Evolutionary conservation across 2,329 filamentous ascomycete genomes (phyloP).

Genomic region (Thelonectria blattea): DNA sequence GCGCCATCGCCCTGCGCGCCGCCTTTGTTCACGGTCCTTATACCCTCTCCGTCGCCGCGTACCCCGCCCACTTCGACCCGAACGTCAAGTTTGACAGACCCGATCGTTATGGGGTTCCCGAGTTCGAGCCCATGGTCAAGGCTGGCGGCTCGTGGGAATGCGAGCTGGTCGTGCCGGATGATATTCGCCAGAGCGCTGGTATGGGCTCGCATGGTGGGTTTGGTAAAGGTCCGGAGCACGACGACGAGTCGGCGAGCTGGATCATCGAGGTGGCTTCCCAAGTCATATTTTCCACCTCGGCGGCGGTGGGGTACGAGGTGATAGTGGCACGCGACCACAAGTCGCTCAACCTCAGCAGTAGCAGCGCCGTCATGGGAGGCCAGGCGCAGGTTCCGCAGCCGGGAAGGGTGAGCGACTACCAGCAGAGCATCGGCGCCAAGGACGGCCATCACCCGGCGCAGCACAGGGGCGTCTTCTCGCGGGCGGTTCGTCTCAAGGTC

Average conservation of each 20-base stretch:
- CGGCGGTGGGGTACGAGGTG: constrained; percentile 86
- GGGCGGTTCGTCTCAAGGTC: constrained; percentile 76
- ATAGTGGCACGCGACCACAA: constrained; percentile 85
- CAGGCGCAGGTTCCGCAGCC: constrained; percentile 62
- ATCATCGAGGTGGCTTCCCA: constrained; percentile 91
- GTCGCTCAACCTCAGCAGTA: constrained; percentile 70
- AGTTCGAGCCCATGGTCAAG: constrained; percentile 96
- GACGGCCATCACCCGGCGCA: constrained; percentile 67
- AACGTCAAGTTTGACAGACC: constrained; percentile 77
- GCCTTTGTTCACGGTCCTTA: constrained; percentile 98
- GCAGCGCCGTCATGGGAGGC: constrained; percentile 53
- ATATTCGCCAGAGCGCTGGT: constrained; percentile 71
- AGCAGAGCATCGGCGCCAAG: constrained; percentile 64
- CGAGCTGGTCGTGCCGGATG: constrained; percentile 78
- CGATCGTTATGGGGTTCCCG: constrained; percentile 76
- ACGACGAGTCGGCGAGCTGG: constrained; percentile 74
- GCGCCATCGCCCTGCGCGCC: constrained; percentile 86
- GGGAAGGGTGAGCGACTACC: constrained; percentile 78
- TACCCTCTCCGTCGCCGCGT: constrained; percentile 84
- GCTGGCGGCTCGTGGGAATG: constrained; percentile 88
- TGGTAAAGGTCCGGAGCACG: constrained; percentile 51
- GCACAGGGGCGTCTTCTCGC: constrained; percentile 81
- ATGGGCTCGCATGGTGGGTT: constrained; percentile 53
- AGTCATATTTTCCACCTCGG: constrained; percentile 90
- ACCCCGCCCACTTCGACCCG: constrained; percentile 82